Base-by-base conservation (phyloP, 176 grass and related monocot species). In the Avena eriantha region DNA sequence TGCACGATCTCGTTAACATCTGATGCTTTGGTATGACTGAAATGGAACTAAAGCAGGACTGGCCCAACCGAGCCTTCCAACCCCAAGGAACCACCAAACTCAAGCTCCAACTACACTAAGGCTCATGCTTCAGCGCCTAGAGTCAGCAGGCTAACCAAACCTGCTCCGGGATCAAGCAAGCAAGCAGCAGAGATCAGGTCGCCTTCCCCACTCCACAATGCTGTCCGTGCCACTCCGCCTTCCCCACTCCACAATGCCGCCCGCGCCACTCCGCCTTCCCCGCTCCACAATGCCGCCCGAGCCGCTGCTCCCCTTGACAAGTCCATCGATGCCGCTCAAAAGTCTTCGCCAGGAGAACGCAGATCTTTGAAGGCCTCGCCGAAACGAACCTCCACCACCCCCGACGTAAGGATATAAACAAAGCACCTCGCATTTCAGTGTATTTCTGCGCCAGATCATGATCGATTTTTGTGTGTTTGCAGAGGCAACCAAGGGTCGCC, bases 341-440 rank as follows among this genome's bases (percentile, higher is more conserved):
- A 92, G 85, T 22, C 86, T 14, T 74, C 77, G 3, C 80, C 87
- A 4, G 87, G 35, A 23, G 90, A 90, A 4, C 93, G 83, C 50
- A 76, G 89, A 8, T 78, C 89, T 3, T 84, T 86, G 72, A 95
- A 89, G 84, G 83, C 90, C 63, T 72, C 76, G n/a, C 69, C 87
- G 4, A 9, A 84, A 54, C 78, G 82, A 18, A 9, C 81, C 68
- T n/a, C 69, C 54, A 66, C 73, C 0, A 17, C 87, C 80, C 59
- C 83, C 17, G 63, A 82, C 50, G 77, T 46, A 45, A 80, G 77
- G 36, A 11, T 46, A 3, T 21, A 79, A 41, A 16, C 21, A 16
- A 7, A 41, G 39, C 57, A 11, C 2, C 24, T 18, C 7, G 3
- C 8, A 23, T 53, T 54, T 11, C 35, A 41, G 21, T 21, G 16